These are phyloP conservation scores for Paraglomus occultum DNA, from an alignment of 192 early-diverging fungal genomes.

Conservation along the genomic window DNA sequence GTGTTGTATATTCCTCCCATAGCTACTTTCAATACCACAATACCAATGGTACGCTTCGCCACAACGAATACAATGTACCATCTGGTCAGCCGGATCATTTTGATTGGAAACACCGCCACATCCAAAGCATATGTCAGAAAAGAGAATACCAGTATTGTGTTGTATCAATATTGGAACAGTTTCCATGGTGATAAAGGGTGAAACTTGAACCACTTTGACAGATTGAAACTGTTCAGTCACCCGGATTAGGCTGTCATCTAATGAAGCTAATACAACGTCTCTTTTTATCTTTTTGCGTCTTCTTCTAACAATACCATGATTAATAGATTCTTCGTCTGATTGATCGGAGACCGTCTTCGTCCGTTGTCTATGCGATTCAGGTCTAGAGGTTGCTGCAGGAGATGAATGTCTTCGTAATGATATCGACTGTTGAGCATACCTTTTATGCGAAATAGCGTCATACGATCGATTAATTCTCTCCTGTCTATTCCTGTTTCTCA, in stretches of 20 bases:
- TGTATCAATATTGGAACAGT: background rate
- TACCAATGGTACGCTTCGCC: slow-evolving; percentile 48
- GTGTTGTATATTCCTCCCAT: background rate
- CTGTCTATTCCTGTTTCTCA: no score
- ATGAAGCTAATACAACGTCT: no score
- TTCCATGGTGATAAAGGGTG: no score
- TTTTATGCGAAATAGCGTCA: background rate
- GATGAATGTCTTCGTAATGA: slow-evolving; percentile 26
- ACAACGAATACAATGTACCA: slow-evolving; percentile 44
- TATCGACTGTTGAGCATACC: slow-evolving; percentile 10
- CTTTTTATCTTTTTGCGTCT: no score
- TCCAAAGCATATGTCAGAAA: slow-evolving; percentile 11
- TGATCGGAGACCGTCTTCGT: slow-evolving; percentile 38
- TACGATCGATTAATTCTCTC: no score
- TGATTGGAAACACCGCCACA: slow-evolving; percentile 11
- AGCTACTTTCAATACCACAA: slow-evolving; percentile 32
- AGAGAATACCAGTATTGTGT: slow-evolving; percentile 17
- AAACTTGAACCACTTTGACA: no score
- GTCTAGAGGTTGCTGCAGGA: background rate
- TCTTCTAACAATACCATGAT: slow-evolving; percentile 1
- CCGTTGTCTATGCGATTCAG: slow-evolving; percentile 19
- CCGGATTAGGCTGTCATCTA: no score
- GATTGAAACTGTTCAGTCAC: no score
- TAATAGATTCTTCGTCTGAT: slow-evolving; percentile 32
- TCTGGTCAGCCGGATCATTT: background rate